Percentiles rank a stretch among this genome's conserved stretches.
Conservation (phyloP, 345 rosid genomes). For the Syzygium oleosum region DNA sequence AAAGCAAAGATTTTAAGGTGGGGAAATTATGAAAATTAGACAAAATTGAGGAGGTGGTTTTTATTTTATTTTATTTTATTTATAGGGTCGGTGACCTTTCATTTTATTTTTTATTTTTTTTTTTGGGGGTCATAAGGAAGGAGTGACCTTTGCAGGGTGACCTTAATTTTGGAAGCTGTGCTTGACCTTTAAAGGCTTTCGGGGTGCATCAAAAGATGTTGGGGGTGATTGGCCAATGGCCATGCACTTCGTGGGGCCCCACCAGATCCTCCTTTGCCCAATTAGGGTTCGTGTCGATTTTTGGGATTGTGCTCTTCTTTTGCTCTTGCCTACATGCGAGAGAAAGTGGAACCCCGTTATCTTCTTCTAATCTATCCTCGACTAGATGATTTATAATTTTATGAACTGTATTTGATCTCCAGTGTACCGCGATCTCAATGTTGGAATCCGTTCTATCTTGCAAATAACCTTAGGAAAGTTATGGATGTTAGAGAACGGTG, state of each 20-base stretch:
- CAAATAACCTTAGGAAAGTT: not conserved
- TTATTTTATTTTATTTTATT: not conserved
- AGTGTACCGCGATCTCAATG: not conserved
- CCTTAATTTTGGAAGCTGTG: not conserved
- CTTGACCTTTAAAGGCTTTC: not conserved
- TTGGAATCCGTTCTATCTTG: not conserved
- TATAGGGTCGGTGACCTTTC: not conserved
- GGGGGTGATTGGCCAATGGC: not conserved
- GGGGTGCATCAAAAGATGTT: not conserved
- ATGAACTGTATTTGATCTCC: not conserved
- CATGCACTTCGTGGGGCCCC: not conserved
- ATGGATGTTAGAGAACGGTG: not conserved
- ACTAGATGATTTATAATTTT: not conserved
- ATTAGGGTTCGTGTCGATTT: not conserved
- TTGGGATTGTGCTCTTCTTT: not conserved
- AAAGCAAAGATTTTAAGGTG: accelerated
- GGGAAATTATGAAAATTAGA: not conserved
- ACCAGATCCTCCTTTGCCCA: not conserved
- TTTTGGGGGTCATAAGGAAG: not conserved
- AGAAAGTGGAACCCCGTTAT: not conserved
- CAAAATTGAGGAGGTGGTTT: not conserved
- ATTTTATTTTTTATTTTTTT: not conserved
- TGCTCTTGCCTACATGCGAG: not conserved
- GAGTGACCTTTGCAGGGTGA: not conserved
- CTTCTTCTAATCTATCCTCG: not conserved